phyloP scores from a whole-genome alignment of 2,329 filamentous ascomycete species.

The Xylariaceae sp. region DNA sequence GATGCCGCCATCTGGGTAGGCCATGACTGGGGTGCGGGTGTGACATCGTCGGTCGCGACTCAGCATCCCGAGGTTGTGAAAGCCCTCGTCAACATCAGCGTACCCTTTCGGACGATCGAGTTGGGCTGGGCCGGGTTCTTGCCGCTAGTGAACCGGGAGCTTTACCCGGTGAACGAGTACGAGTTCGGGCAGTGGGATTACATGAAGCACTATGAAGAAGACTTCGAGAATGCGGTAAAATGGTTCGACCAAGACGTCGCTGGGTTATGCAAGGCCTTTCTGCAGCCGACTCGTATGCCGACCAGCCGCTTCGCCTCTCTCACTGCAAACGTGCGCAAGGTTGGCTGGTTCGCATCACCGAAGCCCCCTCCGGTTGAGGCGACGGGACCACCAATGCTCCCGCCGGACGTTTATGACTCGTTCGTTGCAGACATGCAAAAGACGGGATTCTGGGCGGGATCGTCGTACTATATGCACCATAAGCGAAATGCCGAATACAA shows the following conservation, averaged over 20 bases:
- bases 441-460: constrained; percentile 45
- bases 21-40: constrained; percentile 51
- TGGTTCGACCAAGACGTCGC: constrained; percentile 30
- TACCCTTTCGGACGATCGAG: constrained; percentile 52
- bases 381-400: constrained; percentile 6
- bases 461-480: constrained; percentile 50
- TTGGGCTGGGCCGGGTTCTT: constrained; percentile 47
- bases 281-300: constrained; percentile 40
- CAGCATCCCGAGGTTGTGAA: constrained; percentile 38
- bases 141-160: constrained; percentile 48
- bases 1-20: constrained; percentile 54
- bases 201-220: constrained; percentile 37
- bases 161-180: constrained; percentile 53
- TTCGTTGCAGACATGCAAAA: constrained; percentile 44
- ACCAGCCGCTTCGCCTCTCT: constrained; percentile 28
- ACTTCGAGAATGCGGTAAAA: constrained; percentile 32
- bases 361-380: constrained; percentile 8
- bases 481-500: constrained; percentile 50
- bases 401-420: constrained; percentile 30
- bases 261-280: constrained; percentile 14
- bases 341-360: constrained; percentile 20
- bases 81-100: constrained; percentile 40
- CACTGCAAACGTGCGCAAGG: constrained; percentile 15
- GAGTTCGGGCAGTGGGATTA: constrained; percentile 45
- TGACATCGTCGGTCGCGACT: constrained; percentile 38